Evolutionary conservation across 176 grass and related monocot genomes (phyloP), one percentile per base, ranked within the genome.

Genomic region (Calamus simplicifolius): DNA sequence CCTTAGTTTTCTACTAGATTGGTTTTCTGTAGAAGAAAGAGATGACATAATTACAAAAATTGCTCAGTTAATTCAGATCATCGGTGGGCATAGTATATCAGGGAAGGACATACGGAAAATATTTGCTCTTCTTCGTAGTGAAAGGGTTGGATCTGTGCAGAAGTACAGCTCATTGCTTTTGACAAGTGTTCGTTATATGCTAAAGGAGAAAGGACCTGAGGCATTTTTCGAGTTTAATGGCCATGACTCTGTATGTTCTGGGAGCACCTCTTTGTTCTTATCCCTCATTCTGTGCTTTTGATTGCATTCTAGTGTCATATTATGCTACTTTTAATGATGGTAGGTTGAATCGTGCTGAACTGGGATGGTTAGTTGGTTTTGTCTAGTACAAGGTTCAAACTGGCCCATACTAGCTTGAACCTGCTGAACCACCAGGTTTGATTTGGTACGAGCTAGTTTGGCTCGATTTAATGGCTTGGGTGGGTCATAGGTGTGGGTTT

Each of bases 121-220:
- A 18, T 96, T 96, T 82, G 86, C 92, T 51, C 83, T 96, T 63
- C 63, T 96, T 28, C 83, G 92, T 25, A 74, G 81, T 49, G 92
- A 90, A 57, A 84, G 87, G 54, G 83, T 69, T 69, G 69, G 52
- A 60, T 82, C 66, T 58, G 81, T 80, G 72, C 83, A 88, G 57
- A 87, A 84, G 23, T 74, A 85, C 50, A 84, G 78, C 62, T 85
- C 86, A 16, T 79, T 97, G 38, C 87, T 97, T 76, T 70, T 97
- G 83, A 76, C 77, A 74, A 90, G 87, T 77, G 75, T 97, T 75
- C 77, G 70, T 58, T 80, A 85, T 69, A 91, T 97, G 87, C 83
- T 97, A 57, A 96, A 96, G 83, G 92, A 96, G 82, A 90, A 88
- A 60, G 92, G 87, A 4, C 92, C 92, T 69, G 92, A 96, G 65